A percentile compares a stretch with the other conserved stretches of the same genome.
Conservation (phyloP, 2,329 filamentous ascomycete genomes). For the Cladosporium colombiae region DNA sequence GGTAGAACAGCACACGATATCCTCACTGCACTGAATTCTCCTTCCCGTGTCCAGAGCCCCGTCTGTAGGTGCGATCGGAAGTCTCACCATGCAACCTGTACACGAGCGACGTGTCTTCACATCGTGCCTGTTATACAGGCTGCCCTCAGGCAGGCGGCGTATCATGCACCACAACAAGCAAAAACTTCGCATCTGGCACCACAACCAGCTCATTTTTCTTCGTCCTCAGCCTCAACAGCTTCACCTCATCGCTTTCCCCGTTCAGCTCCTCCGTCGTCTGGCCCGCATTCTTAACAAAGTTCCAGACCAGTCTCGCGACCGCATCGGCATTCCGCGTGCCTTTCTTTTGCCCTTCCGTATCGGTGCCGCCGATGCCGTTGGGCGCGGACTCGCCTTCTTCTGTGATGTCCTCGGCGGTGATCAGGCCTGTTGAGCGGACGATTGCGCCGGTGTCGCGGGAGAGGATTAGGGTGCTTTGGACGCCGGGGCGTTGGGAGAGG, state of each 20-base stretch:
- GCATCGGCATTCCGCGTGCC: conserved; percentile 61
- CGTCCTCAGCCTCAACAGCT: conserved; percentile 73
- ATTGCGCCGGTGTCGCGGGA: conserved; percentile 72
- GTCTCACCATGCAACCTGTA: background rate
- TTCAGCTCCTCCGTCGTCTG: conserved; percentile 72
- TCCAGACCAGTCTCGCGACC: conserved; percentile 74
- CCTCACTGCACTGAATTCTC: background rate
- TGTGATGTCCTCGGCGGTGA: conserved; percentile 58
- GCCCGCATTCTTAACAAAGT: conserved; percentile 69
- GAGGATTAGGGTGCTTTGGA: conserved; percentile 75
- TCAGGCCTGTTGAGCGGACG: conserved; percentile 71
- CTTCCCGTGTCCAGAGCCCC: background rate
- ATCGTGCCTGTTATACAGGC: background rate
- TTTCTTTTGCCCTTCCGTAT: conserved; percentile 40
- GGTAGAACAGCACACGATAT: background rate
- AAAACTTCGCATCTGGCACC: conserved; percentile 75
- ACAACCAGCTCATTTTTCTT: conserved; percentile 84
- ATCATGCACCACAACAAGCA: conserved; percentile 78
- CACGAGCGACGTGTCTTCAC: background rate
- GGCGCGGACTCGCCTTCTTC: conserved; percentile 43
- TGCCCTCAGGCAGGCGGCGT: conserved; percentile 64
- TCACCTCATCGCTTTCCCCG: conserved; percentile 75
- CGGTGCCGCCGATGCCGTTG: conserved; percentile 24
- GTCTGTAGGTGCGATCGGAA: background rate
- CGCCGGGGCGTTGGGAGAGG: conserved; percentile 74